Conservation (phyloP, 768 basidiomycete genomes). For the Boletales sp. region DNA sequence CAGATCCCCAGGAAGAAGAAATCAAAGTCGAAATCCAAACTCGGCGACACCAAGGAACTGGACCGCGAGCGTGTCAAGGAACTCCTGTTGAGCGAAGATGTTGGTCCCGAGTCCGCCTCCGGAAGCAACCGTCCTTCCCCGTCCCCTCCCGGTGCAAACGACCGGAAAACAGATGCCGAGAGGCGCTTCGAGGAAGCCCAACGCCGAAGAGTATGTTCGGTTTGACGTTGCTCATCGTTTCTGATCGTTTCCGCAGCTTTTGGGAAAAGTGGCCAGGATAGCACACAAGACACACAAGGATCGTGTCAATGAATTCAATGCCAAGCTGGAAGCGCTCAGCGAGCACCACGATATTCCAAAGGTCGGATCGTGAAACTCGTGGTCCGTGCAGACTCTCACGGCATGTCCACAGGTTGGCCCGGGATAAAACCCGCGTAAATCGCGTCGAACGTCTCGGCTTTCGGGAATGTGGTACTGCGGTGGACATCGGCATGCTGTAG, state of each 20-base stretch:
- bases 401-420: constrained; percentile 66
- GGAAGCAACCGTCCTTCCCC: constrained; percentile 63
- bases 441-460: constrained; percentile 24
- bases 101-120: constrained; percentile 43
- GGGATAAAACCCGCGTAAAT: constrained; percentile 55
- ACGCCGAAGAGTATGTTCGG: constrained; percentile 59
- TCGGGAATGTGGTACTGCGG: constrained; percentile 3
- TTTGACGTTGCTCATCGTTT: neutral
- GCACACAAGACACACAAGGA: constrained; percentile 92
- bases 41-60: constrained; percentile 41
- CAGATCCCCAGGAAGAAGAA: constrained; percentile 70
- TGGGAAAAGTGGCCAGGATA: constrained; percentile 67
- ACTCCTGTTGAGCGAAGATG: constrained; percentile 47
- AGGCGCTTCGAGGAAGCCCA: constrained; percentile 86
- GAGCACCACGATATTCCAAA: constrained; percentile 97
- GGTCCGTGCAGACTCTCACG: constrained; percentile 30
- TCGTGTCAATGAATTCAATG: constrained; percentile 86
- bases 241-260: constrained; percentile 48
- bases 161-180: constrained; percentile 83
- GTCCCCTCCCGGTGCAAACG: constrained; percentile 42
- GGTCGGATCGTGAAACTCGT: constrained; percentile 39
- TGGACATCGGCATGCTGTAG: constrained; percentile 17
- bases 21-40: constrained; percentile 63
- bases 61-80: constrained; percentile 47
- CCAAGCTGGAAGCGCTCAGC: constrained; percentile 79